These are phyloP conservation scores for Spencermartinsiella ligniputridi DNA, from an alignment of 1,139 yeast genomes.

Conservation along the genomic window DNA sequence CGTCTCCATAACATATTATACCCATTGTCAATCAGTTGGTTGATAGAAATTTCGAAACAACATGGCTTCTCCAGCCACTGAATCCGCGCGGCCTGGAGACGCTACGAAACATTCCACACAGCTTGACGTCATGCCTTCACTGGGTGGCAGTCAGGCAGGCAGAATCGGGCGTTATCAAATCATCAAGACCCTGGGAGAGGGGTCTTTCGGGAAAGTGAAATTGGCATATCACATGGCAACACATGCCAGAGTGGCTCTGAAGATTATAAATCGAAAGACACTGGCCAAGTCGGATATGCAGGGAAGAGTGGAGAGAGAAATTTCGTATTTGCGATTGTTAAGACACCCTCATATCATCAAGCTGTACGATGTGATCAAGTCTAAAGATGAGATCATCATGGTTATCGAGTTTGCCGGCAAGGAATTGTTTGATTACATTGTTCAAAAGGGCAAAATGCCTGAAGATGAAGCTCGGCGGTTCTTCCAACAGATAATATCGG, in stretches of 20 bases:
- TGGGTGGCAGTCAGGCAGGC: constrained; percentile 15
- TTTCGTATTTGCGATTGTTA: constrained; percentile 77
- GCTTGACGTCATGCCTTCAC: constrained; percentile 6
- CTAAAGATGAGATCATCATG: constrained; percentile 95
- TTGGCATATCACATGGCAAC: constrained; percentile 90
- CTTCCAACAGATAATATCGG: constrained; percentile 96
- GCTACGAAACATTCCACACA: background rate
- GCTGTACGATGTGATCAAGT: constrained; percentile 87
- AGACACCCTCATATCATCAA: constrained; percentile 98
- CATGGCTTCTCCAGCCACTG: background rate
- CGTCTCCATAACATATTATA: background rate
- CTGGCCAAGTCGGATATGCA: constrained; percentile 97
- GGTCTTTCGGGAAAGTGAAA: constrained; percentile 96
- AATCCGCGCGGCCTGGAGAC: background rate
- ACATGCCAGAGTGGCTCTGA: constrained; percentile 90
- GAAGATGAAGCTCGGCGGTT: constrained; percentile 93
- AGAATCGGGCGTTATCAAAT: constrained; percentile 91
- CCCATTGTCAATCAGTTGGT: no score
- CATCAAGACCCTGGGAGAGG: constrained; percentile 92
- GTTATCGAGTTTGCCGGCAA: constrained; percentile 97
- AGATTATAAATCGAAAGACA: constrained; percentile 90
- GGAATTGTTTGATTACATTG: constrained; percentile 92
- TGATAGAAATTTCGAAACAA: no score
- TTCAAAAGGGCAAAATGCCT: constrained; percentile 90
- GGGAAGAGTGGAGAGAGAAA: constrained; percentile 93